phyloP scores from a whole-genome alignment of 805 yeast genomes.

The Lipomyces kockii region DNA sequence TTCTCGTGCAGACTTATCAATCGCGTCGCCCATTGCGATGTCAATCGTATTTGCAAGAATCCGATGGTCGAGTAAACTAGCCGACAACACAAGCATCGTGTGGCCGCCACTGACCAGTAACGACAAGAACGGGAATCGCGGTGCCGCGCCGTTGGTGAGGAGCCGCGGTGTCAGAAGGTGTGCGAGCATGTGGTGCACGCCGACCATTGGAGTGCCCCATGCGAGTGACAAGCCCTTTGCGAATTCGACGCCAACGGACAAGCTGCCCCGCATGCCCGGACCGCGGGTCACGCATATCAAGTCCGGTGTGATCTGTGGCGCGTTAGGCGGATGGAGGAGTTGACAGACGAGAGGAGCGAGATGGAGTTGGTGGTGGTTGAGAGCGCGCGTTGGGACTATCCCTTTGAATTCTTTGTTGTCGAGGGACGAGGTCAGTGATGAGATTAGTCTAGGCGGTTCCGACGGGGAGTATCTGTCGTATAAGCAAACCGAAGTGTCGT shows the following conservation, averaged over 20 bases:
- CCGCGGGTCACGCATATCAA: slow-evolving; percentile 90
- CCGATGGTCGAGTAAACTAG: slow-evolving; percentile 65
- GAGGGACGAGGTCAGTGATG: slow-evolving; percentile 66
- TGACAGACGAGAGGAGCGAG: slow-evolving; percentile 58
- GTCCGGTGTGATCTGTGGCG: slow-evolving; percentile 55
- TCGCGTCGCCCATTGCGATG: slow-evolving; percentile 90
- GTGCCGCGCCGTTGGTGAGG: slow-evolving; percentile 54
- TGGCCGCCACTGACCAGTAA: slow-evolving; percentile 92
- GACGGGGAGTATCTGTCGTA: slow-evolving; percentile 54
- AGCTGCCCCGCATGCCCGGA: slow-evolving; percentile 93
- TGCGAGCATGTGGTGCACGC: slow-evolving; percentile 96
- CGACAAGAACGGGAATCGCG: slow-evolving; percentile 75
- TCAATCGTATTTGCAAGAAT: slow-evolving; percentile 72
- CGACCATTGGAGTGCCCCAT: slow-evolving; percentile 75
- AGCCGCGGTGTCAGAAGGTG: slow-evolving; percentile 75
- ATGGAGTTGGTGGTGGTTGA: slow-evolving; percentile 69
- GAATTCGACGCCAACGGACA: slow-evolving; percentile 78
- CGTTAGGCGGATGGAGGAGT: slow-evolving; percentile 48
- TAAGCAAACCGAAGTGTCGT: slow-evolving; percentile 89
- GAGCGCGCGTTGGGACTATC: slow-evolving; percentile 83
- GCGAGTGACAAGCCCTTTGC: slow-evolving; percentile 86
- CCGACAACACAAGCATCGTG: slow-evolving; percentile 79
- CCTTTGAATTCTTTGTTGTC: slow-evolving; percentile 74
- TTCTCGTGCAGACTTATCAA: slow-evolving; percentile 90
- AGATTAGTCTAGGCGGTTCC: slow-evolving; percentile 56